Base-by-base conservation (phyloP, 768 basidiomycete genomes). In the Sutorius australiensis region DNA sequence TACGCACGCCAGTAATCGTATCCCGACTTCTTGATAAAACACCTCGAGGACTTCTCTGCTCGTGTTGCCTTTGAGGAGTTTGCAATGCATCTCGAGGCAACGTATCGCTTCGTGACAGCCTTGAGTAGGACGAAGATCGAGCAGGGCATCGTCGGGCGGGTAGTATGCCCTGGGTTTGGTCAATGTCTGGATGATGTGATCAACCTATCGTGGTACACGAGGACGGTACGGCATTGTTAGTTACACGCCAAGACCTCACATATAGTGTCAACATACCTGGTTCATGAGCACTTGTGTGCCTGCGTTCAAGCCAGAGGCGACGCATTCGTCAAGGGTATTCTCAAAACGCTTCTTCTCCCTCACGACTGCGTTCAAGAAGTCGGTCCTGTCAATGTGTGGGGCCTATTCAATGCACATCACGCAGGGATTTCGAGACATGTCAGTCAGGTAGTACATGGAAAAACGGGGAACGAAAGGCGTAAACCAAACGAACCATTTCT, bases 321-420 rank as follows among this genome's bases (percentile, higher is more conserved):
- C 97, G 32, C 85, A 89, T 58, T 98, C 94, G 64, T 99, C 97
- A 33, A 99, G 72, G 0, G 83, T 73, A 56, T 92, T 89, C 69
- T 98, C 97, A 58, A 98, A 98, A 6, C 83, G 81, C 73, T 98
- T 99, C 80, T 98, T 98, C 70, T 98, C 95, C 28, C 97, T 78
- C 33, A 98, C 90, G 5, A 95, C 94, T 1, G 79, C 80, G 64
- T 97, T 98, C 55, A 98, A 66, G 67, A 98, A 98, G 69, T 98
- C 95, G 0, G 87, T 93, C 60, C 83, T 81, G 69, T 98, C 94
- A 32, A 99, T 95, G 62, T 95, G 89, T 1, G 79, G 82, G 0
- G 88, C 84, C 91, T 92, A 5, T 19, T 12, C 6, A 7, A 16
- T 14, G 37, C 21, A 21, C 13, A 17, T 3, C 0, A n/a, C 7